Evolutionary conservation across 257 asterid species (phyloP).

Genomic region (Solanum rostratum): DNA sequence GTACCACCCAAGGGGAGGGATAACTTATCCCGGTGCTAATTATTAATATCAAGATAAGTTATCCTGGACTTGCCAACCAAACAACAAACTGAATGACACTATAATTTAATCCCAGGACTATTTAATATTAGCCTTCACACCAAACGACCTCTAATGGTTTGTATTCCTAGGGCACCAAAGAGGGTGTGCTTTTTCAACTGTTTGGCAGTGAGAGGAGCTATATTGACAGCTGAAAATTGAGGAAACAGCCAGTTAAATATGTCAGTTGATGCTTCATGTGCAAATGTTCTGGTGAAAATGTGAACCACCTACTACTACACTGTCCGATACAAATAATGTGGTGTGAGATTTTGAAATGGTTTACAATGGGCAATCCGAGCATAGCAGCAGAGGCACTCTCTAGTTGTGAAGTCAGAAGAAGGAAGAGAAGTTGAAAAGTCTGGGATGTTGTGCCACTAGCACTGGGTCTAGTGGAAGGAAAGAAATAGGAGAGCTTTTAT

Average conservation of each 20-base stretch:
- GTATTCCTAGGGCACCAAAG: not conserved
- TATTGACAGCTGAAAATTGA: not conserved
- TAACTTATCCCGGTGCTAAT: no score
- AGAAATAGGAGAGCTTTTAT: not conserved
- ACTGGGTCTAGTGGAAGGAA: not conserved
- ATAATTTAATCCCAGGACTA: no score
- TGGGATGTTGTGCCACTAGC: not conserved
- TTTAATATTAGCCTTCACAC: no score
- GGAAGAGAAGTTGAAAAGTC: not conserved
- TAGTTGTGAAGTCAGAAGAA: not conserved
- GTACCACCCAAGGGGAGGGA: no score
- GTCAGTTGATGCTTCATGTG: not conserved
- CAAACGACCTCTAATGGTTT: not conserved
- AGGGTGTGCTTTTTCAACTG: not conserved
- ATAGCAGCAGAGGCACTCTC: not conserved
- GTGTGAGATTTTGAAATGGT: not conserved
- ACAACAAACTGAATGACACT: no score
- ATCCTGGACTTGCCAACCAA: no score
- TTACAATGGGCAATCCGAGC: not conserved
- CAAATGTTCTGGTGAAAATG: not conserved
- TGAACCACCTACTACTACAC: not conserved
- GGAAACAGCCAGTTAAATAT: not conserved
- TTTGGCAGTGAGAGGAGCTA: not conserved
- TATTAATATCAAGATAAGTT: no score
- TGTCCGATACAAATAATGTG: not conserved